Percentiles rank a stretch among this genome's conserved stretches.
Conservation (phyloP, 148 eudicot species). For the Diospyros kaki region DNA sequence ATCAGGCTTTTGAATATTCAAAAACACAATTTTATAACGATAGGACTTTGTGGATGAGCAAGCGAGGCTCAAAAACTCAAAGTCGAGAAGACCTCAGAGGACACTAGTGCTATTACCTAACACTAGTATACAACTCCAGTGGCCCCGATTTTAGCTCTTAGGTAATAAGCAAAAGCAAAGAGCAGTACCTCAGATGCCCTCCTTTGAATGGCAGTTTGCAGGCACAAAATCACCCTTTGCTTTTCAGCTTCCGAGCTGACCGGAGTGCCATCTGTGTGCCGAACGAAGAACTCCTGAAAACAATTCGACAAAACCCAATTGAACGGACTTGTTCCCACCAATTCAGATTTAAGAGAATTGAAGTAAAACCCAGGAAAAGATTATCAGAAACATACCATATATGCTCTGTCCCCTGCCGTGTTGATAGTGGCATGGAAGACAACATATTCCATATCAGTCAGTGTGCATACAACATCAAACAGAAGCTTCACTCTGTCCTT, state of each 20-base stretch:
- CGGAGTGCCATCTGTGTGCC: constrained; percentile 79
- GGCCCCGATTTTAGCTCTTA: too few relatives aligned
- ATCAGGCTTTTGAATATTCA: not conserved
- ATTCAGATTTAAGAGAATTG: not conserved
- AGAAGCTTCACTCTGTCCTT: constrained; percentile 74
- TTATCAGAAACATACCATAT: constrained; percentile 45
- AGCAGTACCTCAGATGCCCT: constrained; percentile 69
- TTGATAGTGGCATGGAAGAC: constrained; percentile 88
- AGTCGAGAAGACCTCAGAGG: too few relatives aligned
- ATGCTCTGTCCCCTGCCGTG: constrained; percentile 48
- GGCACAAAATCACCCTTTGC: constrained; percentile 72
- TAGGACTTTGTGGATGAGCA: too few relatives aligned
- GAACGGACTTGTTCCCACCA: not conserved
- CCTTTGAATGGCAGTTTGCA: constrained; percentile 68
- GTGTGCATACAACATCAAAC: constrained; percentile 80
- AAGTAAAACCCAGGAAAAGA: not conserved
- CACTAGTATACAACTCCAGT: too few relatives aligned
- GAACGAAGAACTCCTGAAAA: constrained; percentile 83
- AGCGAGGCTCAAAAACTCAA: too few relatives aligned
- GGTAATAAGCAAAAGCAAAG: not conserved
- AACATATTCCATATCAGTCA: constrained; percentile 87
- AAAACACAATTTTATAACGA: not conserved
- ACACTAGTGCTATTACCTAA: too few relatives aligned
- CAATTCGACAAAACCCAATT: not conserved
- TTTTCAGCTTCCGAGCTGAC: constrained; percentile 83